These are phyloP conservation scores for Mucor irregularis DNA, from an alignment of 371 early-diverging fungal species.

Conservation along the genomic window DNA sequence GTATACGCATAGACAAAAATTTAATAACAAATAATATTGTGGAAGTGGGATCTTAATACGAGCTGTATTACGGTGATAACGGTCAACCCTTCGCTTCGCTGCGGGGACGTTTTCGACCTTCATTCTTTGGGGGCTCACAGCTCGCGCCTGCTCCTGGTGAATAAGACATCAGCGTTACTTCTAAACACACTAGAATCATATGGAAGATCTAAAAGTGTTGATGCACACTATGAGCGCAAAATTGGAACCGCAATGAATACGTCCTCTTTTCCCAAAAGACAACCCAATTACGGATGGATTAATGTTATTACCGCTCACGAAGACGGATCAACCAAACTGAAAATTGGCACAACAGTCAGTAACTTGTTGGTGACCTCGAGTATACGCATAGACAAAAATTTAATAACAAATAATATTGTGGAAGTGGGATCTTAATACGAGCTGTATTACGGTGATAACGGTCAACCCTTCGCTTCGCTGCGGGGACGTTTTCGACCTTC, in stretches of 20 bases:
- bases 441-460: no score
- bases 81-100: no score
- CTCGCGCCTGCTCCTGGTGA: no score
- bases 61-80: no score
- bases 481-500: no score
- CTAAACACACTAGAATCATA: slow-evolving; percentile 2
- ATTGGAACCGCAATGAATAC: background rate
- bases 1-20: slow-evolving; percentile 1
- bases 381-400: background rate
- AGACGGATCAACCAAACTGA: slow-evolving; percentile 8
- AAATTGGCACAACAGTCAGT: background rate
- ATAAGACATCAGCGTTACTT: background rate
- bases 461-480: no score
- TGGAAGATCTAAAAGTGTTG: slow-evolving; percentile 6
- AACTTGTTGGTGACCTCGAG: slow-evolving; percentile 14
- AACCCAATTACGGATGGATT: slow-evolving; percentile 5
- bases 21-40: slow-evolving; percentile 5
- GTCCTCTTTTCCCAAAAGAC: slow-evolving; percentile 4
- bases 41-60: background rate
- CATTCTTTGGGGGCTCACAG: no score
- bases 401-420: slow-evolving; percentile 6
- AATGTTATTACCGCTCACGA: background rate
- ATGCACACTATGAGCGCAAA: slow-evolving; percentile 5
- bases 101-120: no score
- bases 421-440: background rate